Conservation (phyloP, 495 filamentous ascomycete species). For the Podospora didyma region DNA sequence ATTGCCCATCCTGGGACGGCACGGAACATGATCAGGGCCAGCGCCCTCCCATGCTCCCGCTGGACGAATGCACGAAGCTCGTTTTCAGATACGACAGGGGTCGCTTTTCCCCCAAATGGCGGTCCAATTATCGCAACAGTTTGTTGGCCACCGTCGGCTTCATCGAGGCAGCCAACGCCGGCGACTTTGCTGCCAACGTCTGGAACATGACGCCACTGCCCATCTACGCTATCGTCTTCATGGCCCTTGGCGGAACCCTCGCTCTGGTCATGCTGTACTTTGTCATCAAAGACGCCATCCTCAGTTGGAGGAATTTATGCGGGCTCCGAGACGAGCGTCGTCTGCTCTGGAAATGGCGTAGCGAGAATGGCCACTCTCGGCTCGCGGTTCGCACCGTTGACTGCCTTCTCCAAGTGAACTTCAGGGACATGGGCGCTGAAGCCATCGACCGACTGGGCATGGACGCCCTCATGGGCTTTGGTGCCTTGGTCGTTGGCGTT, state of each 20-base stretch:
- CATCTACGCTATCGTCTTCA: slow-evolving; percentile 39
- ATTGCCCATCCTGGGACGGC: too few species aligned
- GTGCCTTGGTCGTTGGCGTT: slow-evolving; percentile 43
- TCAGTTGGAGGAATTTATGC: slow-evolving; percentile 43
- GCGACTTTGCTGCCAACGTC: slow-evolving; percentile 52
- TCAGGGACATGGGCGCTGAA: slow-evolving; percentile 44
- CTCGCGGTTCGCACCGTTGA: slow-evolving; percentile 16
- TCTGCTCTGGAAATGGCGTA: slow-evolving; percentile 21
- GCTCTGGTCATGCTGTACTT: slow-evolving; percentile 43
- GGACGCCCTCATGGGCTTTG: slow-evolving; percentile 44
- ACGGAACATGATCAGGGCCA: background rate
- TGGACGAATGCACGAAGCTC: background rate
- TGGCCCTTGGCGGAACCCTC: slow-evolving; percentile 47
- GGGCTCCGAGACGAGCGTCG: slow-evolving; percentile 36
- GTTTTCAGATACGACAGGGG: background rate
- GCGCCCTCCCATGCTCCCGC: background rate
- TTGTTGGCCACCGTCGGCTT: slow-evolving; percentile 45
- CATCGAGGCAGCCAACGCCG: slow-evolving; percentile 50
- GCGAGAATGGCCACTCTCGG: too few species aligned
- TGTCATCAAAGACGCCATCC: slow-evolving; percentile 35
- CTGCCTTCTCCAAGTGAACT: slow-evolving; percentile 34
- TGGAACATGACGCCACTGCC: slow-evolving; percentile 50
- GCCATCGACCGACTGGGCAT: slow-evolving; percentile 45
- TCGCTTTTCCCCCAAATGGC: slow-evolving; percentile 10
- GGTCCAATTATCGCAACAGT: slow-evolving; percentile 42